These are phyloP conservation scores for Arxiozyma bovina DNA, from an alignment of 1,139 yeast genomes.

Conservation along the genomic window DNA sequence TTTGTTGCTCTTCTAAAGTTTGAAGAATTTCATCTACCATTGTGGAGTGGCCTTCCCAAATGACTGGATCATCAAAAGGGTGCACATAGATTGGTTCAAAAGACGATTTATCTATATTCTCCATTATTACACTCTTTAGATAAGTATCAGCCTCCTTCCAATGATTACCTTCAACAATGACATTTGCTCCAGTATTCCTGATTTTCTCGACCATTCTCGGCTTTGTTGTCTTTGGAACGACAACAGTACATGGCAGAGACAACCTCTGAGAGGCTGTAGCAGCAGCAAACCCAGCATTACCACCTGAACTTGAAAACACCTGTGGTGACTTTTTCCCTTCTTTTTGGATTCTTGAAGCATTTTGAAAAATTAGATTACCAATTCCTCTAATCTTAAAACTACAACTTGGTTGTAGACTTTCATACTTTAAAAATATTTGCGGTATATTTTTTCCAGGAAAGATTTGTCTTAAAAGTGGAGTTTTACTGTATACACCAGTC, in stretches of 20 bases:
- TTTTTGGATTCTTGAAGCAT: conserved; percentile 20
- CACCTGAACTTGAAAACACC: conserved; percentile 63
- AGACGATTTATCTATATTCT: conserved; percentile 24
- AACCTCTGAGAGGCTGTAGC: conserved; percentile 47
- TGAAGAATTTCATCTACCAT: conserved; percentile 48
- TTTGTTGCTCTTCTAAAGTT: conserved; percentile 31
- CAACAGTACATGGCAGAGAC: conserved; percentile 50
- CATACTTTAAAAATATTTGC: conserved; percentile 49
- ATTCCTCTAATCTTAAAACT: conserved; percentile 63
- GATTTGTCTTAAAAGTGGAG: conserved; percentile 37
- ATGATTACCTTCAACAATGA: conserved; percentile 44
- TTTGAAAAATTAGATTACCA: conserved; percentile 38
- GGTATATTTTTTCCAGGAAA: conserved; percentile 30
- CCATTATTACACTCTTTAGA: conserved; percentile 35
- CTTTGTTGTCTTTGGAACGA: conserved; percentile 46
- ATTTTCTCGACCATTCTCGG: conserved; percentile 35
- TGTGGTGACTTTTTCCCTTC: conserved; percentile 30
- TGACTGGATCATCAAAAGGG: conserved; percentile 52
- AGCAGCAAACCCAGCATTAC: conserved; percentile 72
- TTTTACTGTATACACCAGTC: conserved; percentile 29
- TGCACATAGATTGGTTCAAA: conserved; percentile 49
- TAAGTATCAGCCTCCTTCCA: conserved; percentile 58
- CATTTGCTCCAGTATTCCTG: conserved; percentile 42
- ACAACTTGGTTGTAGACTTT: conserved; percentile 59
- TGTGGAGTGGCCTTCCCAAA: conserved; percentile 63